Base-by-base conservation (phyloP, 2,329 filamentous ascomycete genomes). In the Hypoxylon sp. region DNA sequence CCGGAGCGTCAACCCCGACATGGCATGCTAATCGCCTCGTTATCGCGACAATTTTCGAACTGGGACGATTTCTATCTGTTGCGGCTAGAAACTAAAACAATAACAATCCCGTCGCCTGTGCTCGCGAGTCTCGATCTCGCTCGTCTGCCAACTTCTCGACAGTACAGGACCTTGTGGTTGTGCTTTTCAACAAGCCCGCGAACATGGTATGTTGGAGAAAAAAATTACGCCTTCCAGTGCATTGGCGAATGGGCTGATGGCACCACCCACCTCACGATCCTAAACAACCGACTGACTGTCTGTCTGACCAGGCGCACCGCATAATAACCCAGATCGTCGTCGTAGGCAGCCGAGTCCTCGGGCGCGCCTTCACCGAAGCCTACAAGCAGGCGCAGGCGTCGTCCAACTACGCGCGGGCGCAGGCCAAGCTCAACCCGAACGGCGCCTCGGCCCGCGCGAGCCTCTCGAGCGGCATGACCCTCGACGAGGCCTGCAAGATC, bases 401-500 rank as follows among this genome's bases (percentile, higher is more conserved):
- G 3, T 90, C 89, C 62, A 85, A 90, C 74, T 95, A 96, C 76
- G 87, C 89, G 67, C 88, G 88, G 65, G 86, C 90, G 49, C 87
- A 88, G 66, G 83, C 83, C 63, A 89, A 89, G 70, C 73, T 77
- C 51, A 83, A 83, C 65, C 77, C 77, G 55, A 77, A 75, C 67
- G 72, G 66, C 35, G 67, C 72, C 29, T 74, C 74, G 8, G 70
- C 78, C 48, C 72, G 72, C 57, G 69, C 71, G 35, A 73, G 69
- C 57, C 71, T 82, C 61, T 81, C 86, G 23, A 85, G 86, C 4
- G 91, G 92, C 72, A 89, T 98, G 77, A 95, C 92, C 7, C 87
- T 99, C 70, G 92, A 97, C 67, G 95, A 99, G 81, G 95, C 95
- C 50, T 98, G 92, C 85, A 91, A 92, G 78, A 97, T 99, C 72